phyloP scores from a whole-genome alignment of 768 basidiomycete species.

The Galerina sulciceps region DNA sequence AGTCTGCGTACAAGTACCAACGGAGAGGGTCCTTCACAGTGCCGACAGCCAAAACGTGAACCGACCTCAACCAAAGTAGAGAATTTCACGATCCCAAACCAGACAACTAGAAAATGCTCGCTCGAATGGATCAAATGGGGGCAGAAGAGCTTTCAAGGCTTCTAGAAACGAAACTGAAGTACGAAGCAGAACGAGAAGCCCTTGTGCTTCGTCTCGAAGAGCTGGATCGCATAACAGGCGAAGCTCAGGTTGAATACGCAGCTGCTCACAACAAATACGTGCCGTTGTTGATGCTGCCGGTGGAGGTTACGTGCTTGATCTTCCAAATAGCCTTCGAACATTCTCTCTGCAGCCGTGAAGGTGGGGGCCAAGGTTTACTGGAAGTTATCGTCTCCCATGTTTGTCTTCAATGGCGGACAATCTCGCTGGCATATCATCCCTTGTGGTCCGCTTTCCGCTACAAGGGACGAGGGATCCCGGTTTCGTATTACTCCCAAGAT shows the following conservation, averaged over 20 bases:
- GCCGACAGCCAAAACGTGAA: too few relatives aligned
- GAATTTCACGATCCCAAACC: too few relatives aligned
- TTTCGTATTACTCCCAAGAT: too few relatives aligned
- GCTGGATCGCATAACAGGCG: slow-evolving; percentile 2
- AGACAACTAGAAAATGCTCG: too few relatives aligned
- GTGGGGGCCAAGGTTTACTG: background rate
- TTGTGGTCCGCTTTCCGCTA: slow-evolving; percentile 24
- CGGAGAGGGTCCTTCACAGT: too few relatives aligned
- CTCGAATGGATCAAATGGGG: too few relatives aligned
- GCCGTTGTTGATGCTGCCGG: slow-evolving; percentile 18
- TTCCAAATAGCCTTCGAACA: slow-evolving; percentile 11
- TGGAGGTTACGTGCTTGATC: slow-evolving; percentile 23
- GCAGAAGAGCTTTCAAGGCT: background rate
- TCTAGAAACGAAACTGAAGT: background rate
- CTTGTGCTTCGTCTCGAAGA: background rate
- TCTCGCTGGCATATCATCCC: slow-evolving; percentile 16
- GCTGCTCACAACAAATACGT: slow-evolving; percentile 17
- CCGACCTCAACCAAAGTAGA: too few relatives aligned
- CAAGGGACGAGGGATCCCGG: too few relatives aligned
- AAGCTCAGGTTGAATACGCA: slow-evolving; percentile 16
- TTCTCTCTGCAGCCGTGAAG: background rate
- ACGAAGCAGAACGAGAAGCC: background rate
- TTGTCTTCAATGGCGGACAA: slow-evolving; percentile 22
- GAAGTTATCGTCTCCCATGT: slow-evolving; percentile 28
- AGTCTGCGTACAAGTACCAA: too few relatives aligned